Percentiles rank a stretch among this genome's conserved stretches.
Evolutionary conservation across 805 yeast species (phyloP).

Genomic region (Barnettozyma sp.): DNA sequence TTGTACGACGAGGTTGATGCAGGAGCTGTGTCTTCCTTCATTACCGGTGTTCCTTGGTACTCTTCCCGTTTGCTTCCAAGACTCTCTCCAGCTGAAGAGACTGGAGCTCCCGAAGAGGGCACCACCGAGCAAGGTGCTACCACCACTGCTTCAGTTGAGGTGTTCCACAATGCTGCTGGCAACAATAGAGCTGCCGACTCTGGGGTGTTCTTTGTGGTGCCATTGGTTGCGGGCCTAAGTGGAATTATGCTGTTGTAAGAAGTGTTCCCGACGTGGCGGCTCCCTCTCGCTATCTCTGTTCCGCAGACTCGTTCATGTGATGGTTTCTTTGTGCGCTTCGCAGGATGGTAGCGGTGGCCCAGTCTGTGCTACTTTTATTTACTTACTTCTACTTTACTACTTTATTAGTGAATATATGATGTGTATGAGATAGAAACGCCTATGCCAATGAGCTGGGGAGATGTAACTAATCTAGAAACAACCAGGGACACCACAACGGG

Average conservation of each 20-base stretch:
- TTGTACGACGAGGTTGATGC: conserved; percentile 25
- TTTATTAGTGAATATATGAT: too few relatives aligned
- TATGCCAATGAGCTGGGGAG: too few relatives aligned
- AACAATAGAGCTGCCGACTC: not conserved
- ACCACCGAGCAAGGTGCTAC: not conserved
- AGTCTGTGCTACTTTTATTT: too few relatives aligned
- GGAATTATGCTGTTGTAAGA: not conserved
- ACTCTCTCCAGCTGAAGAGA: conserved; percentile 13
- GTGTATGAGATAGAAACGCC: too few relatives aligned
- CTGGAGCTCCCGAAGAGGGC: conserved; percentile 5
- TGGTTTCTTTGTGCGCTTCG: too few relatives aligned
- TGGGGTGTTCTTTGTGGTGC: not conserved
- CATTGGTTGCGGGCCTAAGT: not conserved
- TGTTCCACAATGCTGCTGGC: not conserved
- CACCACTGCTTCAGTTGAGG: not conserved
- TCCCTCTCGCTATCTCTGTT: too few relatives aligned
- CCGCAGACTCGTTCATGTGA: too few relatives aligned
- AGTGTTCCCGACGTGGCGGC: too few relatives aligned
- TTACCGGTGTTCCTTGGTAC: conserved; percentile 30
- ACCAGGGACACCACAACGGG: too few relatives aligned
- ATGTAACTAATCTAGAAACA: too few relatives aligned
- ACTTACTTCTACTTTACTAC: too few relatives aligned
- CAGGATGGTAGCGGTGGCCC: too few relatives aligned
- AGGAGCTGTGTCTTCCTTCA: conserved; percentile 22
- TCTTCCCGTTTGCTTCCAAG: conserved; percentile 14